A percentile compares a stretch with the other conserved stretches of the same genome.
Conservation (phyloP, 129 eudicot species). For the Calendula officinalis region DNA sequence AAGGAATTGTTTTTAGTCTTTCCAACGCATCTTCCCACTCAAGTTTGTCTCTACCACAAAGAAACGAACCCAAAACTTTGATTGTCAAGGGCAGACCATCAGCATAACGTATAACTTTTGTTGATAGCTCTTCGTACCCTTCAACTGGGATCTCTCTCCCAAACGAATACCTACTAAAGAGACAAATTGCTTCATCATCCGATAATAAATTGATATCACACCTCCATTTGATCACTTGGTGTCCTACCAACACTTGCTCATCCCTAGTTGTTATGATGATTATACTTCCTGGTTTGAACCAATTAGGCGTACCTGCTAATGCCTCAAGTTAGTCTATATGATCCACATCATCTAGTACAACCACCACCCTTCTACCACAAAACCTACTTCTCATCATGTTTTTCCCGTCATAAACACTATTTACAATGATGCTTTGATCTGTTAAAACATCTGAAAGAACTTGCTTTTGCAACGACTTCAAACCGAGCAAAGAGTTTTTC, state of each 20-base stretch:
- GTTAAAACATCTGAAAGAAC: not conserved
- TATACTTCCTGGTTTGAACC: conserved; percentile 13
- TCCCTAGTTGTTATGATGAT: conserved; percentile 19
- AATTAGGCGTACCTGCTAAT: not conserved
- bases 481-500: not conserved
- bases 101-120: not conserved
- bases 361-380: not conserved
- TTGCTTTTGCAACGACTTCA: conserved; percentile 1
- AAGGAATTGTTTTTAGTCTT: not conserved
- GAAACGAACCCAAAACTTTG: not conserved
- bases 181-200: not conserved
- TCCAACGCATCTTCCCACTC: conserved; percentile 10
- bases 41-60: not conserved
- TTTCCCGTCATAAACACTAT: conserved; percentile 14
- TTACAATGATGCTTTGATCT: not conserved
- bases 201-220: not conserved
- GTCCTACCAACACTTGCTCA: conserved; percentile 1
- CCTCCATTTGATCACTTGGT: not conserved
- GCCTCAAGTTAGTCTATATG: not conserved
- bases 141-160: not conserved
- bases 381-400: not conserved
- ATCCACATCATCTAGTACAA: conserved; percentile 28
- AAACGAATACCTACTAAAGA: conserved; percentile 17
- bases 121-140: not conserved
- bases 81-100: conserved; percentile 18